A percentile compares a stretch with the other conserved stretches of the same genome.
Conservation (phyloP, 495 filamentous ascomycete genomes). For the Thermothielavioides terrestris region DNA sequence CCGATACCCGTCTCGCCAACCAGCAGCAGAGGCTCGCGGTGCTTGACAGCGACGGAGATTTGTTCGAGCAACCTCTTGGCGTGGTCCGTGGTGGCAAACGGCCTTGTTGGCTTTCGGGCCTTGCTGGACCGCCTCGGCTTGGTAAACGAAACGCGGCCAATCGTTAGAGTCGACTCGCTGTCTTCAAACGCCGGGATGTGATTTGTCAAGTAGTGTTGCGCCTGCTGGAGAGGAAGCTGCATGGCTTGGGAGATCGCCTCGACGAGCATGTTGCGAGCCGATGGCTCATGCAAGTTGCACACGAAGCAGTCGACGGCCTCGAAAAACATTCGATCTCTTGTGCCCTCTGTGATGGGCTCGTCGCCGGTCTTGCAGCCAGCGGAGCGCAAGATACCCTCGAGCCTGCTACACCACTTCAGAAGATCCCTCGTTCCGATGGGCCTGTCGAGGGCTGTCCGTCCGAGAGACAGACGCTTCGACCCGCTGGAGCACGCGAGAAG, state of each 20-base stretch:
- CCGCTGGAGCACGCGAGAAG: conserved; percentile 48
- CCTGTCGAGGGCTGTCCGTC: conserved; percentile 47
- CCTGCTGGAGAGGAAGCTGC: conserved; percentile 70
- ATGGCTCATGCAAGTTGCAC: conserved; percentile 60
- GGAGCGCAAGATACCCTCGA: conserved; percentile 50
- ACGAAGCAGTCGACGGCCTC: conserved; percentile 87
- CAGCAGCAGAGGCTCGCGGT: conserved; percentile 79
- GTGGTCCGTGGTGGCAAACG: conserved; percentile 68
- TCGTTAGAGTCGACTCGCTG: conserved; percentile 45
- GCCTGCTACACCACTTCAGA: conserved; percentile 77
- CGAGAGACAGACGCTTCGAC: conserved; percentile 45
- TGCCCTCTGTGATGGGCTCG: conserved; percentile 62
- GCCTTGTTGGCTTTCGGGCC: conserved; percentile 40
- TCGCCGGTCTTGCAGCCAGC: conserved; percentile 59
- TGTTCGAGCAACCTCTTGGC: conserved; percentile 70
- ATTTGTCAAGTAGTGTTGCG: conserved; percentile 57
- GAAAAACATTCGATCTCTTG: conserved; percentile 77
- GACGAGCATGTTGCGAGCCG: conserved; percentile 52
- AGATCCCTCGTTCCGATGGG: conserved; percentile 69
- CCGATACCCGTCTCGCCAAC: conserved; percentile 98
- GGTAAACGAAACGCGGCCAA: conserved; percentile 57
- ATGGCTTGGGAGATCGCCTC: conserved; percentile 70
- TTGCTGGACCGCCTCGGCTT: conserved; percentile 37
- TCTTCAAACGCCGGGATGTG: conserved; percentile 59
- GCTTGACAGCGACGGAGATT: conserved; percentile 69